Evolutionary conservation across 768 basidiomycete species (phyloP).

Genomic region (Lentinula raphanica): DNA sequence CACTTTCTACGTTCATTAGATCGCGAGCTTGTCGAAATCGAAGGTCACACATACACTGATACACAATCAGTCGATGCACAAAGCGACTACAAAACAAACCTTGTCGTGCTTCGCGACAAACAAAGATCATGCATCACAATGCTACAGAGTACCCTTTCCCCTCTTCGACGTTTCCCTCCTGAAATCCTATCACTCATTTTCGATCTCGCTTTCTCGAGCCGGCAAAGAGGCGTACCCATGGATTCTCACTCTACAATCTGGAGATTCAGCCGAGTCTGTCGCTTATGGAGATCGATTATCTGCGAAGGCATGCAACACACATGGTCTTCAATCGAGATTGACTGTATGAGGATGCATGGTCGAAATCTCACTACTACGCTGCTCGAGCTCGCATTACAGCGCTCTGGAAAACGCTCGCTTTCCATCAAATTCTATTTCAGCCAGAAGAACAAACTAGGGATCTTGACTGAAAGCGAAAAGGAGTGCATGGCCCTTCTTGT

Average conservation of each 20-base stretch:
- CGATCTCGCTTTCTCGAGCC: not conserved
- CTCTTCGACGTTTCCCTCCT: not conserved
- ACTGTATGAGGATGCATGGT: not conserved
- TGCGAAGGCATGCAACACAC: not conserved
- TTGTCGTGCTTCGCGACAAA: not conserved
- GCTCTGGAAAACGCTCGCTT: not conserved
- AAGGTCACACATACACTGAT: not conserved
- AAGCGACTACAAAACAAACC: not conserved
- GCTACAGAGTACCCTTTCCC: not conserved
- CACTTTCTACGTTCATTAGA: not conserved
- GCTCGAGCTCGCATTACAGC: not conserved
- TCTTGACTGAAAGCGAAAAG: not conserved
- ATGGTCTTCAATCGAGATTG: constrained; percentile 2
- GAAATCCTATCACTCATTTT: not conserved
- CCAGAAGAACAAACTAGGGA: not conserved
- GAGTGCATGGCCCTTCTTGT: not conserved
- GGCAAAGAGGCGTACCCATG: not conserved
- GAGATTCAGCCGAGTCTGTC: not conserved
- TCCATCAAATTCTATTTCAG: constrained; percentile 1
- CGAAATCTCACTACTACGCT: not conserved
- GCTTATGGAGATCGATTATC: not conserved
- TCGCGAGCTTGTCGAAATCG: not conserved
- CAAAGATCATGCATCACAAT: not conserved
- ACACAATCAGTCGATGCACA: not conserved
- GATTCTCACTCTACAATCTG: not conserved